Evolutionary conservation across 257 asterid genomes (phyloP).

Genomic region (Nicotiana attenuata): DNA sequence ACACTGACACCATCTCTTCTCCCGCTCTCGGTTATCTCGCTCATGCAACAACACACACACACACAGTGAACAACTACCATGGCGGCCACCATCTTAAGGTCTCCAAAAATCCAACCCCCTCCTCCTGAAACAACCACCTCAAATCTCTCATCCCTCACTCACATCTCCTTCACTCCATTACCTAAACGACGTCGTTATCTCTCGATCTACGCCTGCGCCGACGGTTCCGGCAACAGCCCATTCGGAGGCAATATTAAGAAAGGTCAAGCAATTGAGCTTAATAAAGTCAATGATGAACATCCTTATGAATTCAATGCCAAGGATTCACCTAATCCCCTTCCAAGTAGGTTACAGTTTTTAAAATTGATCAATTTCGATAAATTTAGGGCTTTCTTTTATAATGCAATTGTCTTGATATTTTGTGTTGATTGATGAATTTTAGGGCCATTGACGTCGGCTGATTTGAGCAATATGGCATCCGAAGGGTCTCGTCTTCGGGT

Average conservation of each 20-base stretch:
- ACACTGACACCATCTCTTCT: background rate
- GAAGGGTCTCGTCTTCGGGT: slow-evolving; percentile 92
- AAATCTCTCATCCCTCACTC: background rate
- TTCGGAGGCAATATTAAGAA: slow-evolving; percentile 24
- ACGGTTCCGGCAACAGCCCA: slow-evolving; percentile 9
- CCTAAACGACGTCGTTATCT: slow-evolving; percentile 34
- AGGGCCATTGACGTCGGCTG: slow-evolving; percentile 92
- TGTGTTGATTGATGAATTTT: slow-evolving; percentile 13
- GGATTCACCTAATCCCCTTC: slow-evolving; percentile 63
- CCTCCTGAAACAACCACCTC: slow-evolving; percentile 24
- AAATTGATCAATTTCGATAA: background rate
- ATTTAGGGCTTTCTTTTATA: background rate
- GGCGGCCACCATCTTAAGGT: slow-evolving; percentile 25
- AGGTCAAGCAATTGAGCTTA: slow-evolving; percentile 46
- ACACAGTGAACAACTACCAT: background rate
- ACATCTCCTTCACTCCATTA: slow-evolving; percentile 16
- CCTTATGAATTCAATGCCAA: slow-evolving; percentile 40
- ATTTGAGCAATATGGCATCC: slow-evolving; percentile 52
- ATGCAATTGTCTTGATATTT: background rate
- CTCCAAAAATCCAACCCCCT: slow-evolving; percentile 27
- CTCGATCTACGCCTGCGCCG: slow-evolving; percentile 30
- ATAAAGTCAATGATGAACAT: slow-evolving; percentile 43
- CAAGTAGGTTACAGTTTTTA: slow-evolving; percentile 32
- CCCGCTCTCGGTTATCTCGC: background rate
- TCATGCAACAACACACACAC: background rate